These are phyloP conservation scores for Naganishia friedmannii DNA, from an alignment of 768 basidiomycete species.

Conservation along the genomic window DNA sequence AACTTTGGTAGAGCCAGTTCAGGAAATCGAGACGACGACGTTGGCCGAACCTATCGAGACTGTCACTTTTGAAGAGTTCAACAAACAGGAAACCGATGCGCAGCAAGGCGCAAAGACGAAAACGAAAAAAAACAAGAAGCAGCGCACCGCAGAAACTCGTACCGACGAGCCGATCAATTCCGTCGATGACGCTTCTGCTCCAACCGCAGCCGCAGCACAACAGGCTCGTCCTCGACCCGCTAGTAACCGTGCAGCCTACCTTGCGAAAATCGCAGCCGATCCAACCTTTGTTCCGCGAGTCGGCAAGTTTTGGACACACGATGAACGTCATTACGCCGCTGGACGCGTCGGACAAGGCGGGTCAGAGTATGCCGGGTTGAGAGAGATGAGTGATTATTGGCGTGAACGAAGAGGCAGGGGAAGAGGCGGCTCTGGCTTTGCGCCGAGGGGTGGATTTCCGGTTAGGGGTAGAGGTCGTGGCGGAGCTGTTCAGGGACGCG, in stretches of 20 bases:
- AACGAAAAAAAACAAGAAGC: conserved; percentile 8
- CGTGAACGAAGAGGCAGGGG: conserved; percentile 64
- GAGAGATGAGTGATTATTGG: conserved; percentile 56
- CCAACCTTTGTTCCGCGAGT: conserved; percentile 86
- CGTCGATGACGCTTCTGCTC: neutral
- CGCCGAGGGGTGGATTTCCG: conserved; percentile 43
- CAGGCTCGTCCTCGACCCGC: conserved; percentile 21
- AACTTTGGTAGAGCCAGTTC: neutral
- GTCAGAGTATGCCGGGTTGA: conserved; percentile 35
- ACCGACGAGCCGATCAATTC: neutral
- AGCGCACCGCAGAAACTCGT: neutral
- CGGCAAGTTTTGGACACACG: conserved; percentile 92
- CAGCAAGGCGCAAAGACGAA: neutral
- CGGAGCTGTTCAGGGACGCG: neutral
- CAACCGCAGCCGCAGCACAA: neutral
- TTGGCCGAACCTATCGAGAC: conserved; percentile 1
- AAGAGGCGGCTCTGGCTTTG: conserved; percentile 51
- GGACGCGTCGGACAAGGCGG: conserved; percentile 40
- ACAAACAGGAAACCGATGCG: neutral
- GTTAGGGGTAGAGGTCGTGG: conserved; percentile 29
- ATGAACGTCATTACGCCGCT: conserved; percentile 65
- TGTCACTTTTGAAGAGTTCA: conserved; percentile 23
- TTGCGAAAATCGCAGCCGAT: conserved; percentile 73
- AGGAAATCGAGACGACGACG: neutral
- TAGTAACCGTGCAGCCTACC: conserved; percentile 70